Percentiles rank a stretch among this genome's conserved stretches.
Evolutionary conservation across 208 protist species (phyloP).

Genomic region (Trichomonas vaginalis): DNA sequence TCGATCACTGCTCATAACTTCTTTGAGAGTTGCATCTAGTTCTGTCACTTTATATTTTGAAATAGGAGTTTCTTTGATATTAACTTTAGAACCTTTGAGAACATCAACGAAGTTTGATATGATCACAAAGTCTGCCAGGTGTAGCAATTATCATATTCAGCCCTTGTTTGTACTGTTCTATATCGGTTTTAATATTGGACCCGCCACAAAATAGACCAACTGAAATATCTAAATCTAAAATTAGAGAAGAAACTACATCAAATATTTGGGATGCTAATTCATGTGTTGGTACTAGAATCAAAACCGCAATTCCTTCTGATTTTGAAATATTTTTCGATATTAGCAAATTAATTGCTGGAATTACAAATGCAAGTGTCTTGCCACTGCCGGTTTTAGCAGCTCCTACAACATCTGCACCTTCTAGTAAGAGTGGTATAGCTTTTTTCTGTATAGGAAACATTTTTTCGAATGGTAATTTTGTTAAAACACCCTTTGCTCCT

Average conservation of each 20-base stretch:
- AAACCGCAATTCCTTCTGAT: constrained; percentile 71
- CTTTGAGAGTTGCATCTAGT: too few relatives aligned
- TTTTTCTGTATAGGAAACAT: constrained; percentile 11
- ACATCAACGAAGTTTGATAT: too few relatives aligned
- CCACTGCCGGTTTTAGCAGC: constrained; percentile 34
- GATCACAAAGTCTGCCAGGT: constrained; percentile 84
- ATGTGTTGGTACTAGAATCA: constrained; percentile 90
- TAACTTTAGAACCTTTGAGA: too few relatives aligned
- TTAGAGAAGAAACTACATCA: constrained; percentile 29
- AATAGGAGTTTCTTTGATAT: too few relatives aligned
- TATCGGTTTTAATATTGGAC: background rate
- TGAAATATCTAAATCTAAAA: background rate
- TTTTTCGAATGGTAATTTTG: background rate
- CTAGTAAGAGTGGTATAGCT: background rate
- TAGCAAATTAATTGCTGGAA: constrained; percentile 91
- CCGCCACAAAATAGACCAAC: background rate
- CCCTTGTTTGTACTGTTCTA: background rate
- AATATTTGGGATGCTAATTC: constrained; percentile 96
- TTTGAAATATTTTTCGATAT: constrained; percentile 59
- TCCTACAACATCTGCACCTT: background rate
- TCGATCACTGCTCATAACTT: too few relatives aligned
- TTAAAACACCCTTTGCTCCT: background rate
- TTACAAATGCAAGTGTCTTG: constrained; percentile 86
- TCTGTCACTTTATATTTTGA: too few relatives aligned
- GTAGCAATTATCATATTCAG: constrained; percentile 61